These are phyloP conservation scores for Cladosporium austrohemisphaericum DNA, from an alignment of 2,329 filamentous ascomycete genomes.

Conservation along the genomic window DNA sequence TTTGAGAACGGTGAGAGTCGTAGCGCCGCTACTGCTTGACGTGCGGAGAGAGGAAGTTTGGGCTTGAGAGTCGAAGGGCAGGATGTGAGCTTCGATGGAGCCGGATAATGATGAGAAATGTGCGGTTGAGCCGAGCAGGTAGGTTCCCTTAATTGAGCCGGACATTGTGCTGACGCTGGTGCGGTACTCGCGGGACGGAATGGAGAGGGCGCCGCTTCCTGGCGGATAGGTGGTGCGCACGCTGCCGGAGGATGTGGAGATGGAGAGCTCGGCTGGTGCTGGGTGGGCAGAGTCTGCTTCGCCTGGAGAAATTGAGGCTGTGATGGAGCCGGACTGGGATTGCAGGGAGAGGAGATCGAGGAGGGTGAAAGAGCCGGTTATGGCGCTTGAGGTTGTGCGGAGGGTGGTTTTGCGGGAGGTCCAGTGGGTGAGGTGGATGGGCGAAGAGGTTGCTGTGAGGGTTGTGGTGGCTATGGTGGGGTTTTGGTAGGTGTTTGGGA, in stretches of 20 bases:
- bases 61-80: slow-evolving; percentile 32
- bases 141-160: slow-evolving; percentile 37
- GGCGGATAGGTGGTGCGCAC: slow-evolving; percentile 35
- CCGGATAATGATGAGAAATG: slow-evolving; percentile 37
- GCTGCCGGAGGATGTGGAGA: slow-evolving; percentile 35
- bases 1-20: slow-evolving; percentile 31
- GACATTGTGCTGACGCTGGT: slow-evolving; percentile 37
- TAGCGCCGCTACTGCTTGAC: slow-evolving; percentile 34
- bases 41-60: slow-evolving; percentile 32
- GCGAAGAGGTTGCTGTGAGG: slow-evolving; percentile 35
- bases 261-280: slow-evolving; percentile 36
- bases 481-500: background rate
- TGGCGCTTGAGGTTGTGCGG: slow-evolving; percentile 38
- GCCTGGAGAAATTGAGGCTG: slow-evolving; percentile 39
- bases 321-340: slow-evolving; percentile 40
- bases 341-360: slow-evolving; percentile 39
- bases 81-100: slow-evolving; percentile 35
- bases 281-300: slow-evolving; percentile 28
- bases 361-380: slow-evolving; percentile 41
- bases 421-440: slow-evolving; percentile 30
- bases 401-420: slow-evolving; percentile 39
- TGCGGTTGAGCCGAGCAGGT: slow-evolving; percentile 40
- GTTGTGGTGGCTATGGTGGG: slow-evolving; percentile 32
- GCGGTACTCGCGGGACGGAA: slow-evolving; percentile 38
- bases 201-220: background rate